These are phyloP conservation scores for Ceratocystis ficicola DNA, from an alignment of 2,329 filamentous ascomycete species.

Conservation along the genomic window DNA sequence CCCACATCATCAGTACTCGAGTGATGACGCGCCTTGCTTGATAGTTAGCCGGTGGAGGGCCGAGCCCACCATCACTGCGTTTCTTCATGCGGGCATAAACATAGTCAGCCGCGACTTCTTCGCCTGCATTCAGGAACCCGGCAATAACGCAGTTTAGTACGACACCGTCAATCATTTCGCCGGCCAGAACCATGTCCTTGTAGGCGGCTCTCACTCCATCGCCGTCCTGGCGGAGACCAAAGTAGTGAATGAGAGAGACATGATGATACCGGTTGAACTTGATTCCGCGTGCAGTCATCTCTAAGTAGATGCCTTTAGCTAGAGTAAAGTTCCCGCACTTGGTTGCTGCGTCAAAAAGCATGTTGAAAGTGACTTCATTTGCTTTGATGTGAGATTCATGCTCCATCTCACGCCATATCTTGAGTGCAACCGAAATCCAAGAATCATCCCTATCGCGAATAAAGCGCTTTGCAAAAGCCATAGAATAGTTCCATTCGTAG, in stretches of 20 bases:
- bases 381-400: constrained; percentile 49
- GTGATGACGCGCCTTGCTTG: constrained; percentile 40
- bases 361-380: constrained; percentile 78
- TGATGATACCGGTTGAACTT: constrained; percentile 67
- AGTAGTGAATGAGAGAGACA: constrained; percentile 70
- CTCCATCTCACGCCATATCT: constrained; percentile 87
- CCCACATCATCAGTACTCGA: constrained; percentile 46
- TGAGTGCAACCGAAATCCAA: constrained; percentile 43
- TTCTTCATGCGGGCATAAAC: constrained; percentile 77
- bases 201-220: constrained; percentile 66
- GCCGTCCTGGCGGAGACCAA: constrained; percentile 62
- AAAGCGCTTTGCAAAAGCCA: constrained; percentile 66
- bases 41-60: constrained; percentile 32
- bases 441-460: constrained; percentile 33
- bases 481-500: constrained; percentile 71
- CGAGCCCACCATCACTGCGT: constrained; percentile 31
- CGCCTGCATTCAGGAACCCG: constrained; percentile 62
- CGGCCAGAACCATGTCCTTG: constrained; percentile 65
- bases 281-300: constrained; percentile 61
- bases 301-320: constrained; percentile 71
- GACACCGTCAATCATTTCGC: constrained; percentile 77
- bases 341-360: constrained; percentile 77
- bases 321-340: constrained; percentile 74
- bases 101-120: constrained; percentile 62
- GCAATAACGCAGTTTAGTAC: constrained; percentile 79